These are phyloP conservation scores for Parasarocladium wereldwijsianum DNA, from an alignment of 2,329 filamentous ascomycete genomes.

Conservation along the genomic window DNA sequence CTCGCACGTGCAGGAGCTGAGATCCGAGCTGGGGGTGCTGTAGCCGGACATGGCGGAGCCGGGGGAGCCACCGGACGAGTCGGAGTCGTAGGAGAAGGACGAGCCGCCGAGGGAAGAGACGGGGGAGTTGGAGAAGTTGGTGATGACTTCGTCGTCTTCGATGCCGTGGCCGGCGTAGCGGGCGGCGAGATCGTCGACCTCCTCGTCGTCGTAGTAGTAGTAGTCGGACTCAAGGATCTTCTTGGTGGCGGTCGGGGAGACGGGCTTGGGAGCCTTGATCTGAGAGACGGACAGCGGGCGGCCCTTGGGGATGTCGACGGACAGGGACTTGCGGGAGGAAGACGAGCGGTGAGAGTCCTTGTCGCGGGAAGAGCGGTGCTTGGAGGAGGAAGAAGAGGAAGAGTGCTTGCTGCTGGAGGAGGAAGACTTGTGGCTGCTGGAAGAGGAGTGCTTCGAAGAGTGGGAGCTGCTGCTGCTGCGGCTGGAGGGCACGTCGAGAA, in stretches of 20 bases:
- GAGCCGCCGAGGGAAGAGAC: constrained; percentile 54
- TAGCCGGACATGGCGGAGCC: constrained; percentile 63
- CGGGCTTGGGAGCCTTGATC: constrained; percentile 82
- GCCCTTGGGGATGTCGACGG: constrained; percentile 67
- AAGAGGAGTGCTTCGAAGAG: constrained; percentile 15
- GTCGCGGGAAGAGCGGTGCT: constrained; percentile 4
- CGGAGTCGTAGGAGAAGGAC: constrained; percentile 56
- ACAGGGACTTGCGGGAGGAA: constrained; percentile 33
- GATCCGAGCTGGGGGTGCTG: constrained; percentile 64
- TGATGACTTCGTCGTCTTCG: constrained; percentile 40
- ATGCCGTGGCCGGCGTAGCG: constrained; percentile 41
- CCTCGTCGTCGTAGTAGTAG: constrained; percentile 59
- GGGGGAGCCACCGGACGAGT: constrained; percentile 48
- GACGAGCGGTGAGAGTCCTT: constrained; percentile 25
- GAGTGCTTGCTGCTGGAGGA: constrained; percentile 17
- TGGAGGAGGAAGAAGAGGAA: constrained; percentile 9
- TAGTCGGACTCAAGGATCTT: constrained; percentile 76
- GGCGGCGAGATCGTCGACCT: constrained; percentile 64
- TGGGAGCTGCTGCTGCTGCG: constrained; percentile 26
- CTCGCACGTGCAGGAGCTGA: constrained; percentile 78
- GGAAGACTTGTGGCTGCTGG: constrained; percentile 17
- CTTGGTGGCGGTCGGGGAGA: constrained; percentile 75
- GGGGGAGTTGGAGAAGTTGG: constrained; percentile 40
- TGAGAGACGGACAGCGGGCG: constrained; percentile 76
- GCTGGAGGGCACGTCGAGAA: constrained; percentile 69